Conservation (phyloP, 2,329 filamentous ascomycete species). For the Aspergillus sp. region DNA sequence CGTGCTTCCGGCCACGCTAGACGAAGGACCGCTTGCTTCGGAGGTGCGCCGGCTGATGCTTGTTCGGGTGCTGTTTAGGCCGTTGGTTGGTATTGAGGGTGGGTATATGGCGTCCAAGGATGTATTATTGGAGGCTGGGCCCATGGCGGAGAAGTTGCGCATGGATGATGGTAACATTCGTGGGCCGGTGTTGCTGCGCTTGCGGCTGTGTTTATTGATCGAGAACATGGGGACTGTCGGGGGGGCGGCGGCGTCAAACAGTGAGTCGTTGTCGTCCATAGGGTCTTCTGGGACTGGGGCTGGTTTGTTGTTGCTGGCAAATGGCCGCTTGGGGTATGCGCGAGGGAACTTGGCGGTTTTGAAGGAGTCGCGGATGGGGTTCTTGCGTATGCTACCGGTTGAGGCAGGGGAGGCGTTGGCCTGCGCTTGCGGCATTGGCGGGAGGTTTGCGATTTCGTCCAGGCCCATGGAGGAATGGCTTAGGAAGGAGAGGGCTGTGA, state of each 20-base stretch:
- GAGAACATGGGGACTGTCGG: slow-evolving; percentile 50
- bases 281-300: slow-evolving; percentile 30
- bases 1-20: slow-evolving; percentile 35
- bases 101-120: slow-evolving; percentile 54
- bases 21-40: slow-evolving; percentile 40
- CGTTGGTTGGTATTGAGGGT: slow-evolving; percentile 18
- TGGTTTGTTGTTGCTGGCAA: slow-evolving; percentile 23
- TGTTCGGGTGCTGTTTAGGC: slow-evolving; percentile 28
- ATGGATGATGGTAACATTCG: slow-evolving; percentile 58
- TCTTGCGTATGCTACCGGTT: slow-evolving; percentile 46
- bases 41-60: slow-evolving; percentile 48
- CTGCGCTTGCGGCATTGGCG: slow-evolving; percentile 43
- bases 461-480: slow-evolving; percentile 80
- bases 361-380: slow-evolving; percentile 78
- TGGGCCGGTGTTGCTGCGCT: slow-evolving; percentile 82
- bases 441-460: slow-evolving; percentile 61
- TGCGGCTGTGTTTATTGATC: slow-evolving; percentile 59
- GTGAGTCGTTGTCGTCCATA: slow-evolving; percentile 18
- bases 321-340: slow-evolving; percentile 34
- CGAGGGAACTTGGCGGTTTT: slow-evolving; percentile 69
- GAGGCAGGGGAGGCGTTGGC: slow-evolving; percentile 33
- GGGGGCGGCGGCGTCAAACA: slow-evolving; percentile 41
- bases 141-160: slow-evolving; percentile 63
- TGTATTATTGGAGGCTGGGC: slow-evolving; percentile 43
- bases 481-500: slow-evolving; percentile 89